Evolutionary conservation across 2,329 filamentous ascomycete genomes (phyloP), one percentile per base, ranked within the genome.

Genomic region (Aspergillus sp.): DNA sequence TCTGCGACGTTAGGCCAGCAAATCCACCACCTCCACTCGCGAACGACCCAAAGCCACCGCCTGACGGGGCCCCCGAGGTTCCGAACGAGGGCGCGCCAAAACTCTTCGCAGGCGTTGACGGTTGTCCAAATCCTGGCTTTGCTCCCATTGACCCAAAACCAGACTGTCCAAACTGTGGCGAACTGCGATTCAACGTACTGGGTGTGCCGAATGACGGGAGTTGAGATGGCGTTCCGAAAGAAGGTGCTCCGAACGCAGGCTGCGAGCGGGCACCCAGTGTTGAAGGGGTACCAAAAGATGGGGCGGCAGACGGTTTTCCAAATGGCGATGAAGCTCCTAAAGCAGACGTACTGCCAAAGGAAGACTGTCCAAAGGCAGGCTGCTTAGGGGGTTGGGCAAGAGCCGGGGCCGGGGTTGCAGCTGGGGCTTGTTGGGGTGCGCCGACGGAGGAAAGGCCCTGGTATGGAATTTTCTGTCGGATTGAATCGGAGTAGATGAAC

Each of bases 401-500:
- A n/a, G 34, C 16, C 34, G 16, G 16, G 34, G 34, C 34, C 1
- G 34, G 34, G 16, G 53, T 54, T 54, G 46, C 59, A 31, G 49
- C 52, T 32, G 55, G 52, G 44, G 31, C 59, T 55, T 57, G 58
- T 51, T 50, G 60, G 43, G 54, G 31, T 45, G 57, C 47, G 31
- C 55, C 47, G 45, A 59, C 61, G n/a, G 71, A 71, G 53, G 78
- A 75, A 58, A 97, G 77, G 4, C 88, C 89, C 38, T 87, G 82
- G 69, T 91, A 97, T 0, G 84, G 82, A 5, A 83, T 84, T 3
- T 86, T 86, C 61, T 87, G 78, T 54, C 87, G 84, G 56, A 99
- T 86, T 2, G 93, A 91, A 40, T 95, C 91, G 32, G 88, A 84
- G 73, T 97, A 97, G 17, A 97, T 82, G 41, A 97, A 75, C 90